Base-by-base conservation (phyloP, 805 yeast species). In the Metschnikowia hibisci region DNA sequence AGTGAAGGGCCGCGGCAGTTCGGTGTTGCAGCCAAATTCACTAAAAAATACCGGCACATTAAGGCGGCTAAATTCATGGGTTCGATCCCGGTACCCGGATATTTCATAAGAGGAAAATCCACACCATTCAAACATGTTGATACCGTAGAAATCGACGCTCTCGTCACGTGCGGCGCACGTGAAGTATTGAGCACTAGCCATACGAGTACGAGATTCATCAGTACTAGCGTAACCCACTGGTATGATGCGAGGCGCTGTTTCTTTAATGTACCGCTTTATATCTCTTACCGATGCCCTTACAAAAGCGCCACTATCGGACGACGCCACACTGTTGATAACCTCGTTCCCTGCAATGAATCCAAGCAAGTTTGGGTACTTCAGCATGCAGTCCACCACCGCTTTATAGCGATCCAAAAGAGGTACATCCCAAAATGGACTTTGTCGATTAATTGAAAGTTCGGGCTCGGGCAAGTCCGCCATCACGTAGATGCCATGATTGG, bases 311-410 rank as follows among this genome's bases (percentile, higher is more conserved):
- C 68, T 58, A 30, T 56, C 56, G 6, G 62, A 50, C 39, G 57
- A 64, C 5, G 38, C 47, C 14, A 47, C 50, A 10, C 62, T 51
- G 39, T 61, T 64, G 22, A 68, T 48, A 12, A 69, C 74, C 54
- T 69, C 73, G 48, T 68, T 67, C 3, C 74, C 75, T 6, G 68
- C 71, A 39, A 69, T 54, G 45, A 68, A 65, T 4, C 74, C 75
- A 34, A 68, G 48, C 13, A 66, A 40, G 44, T 70, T 70, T 32
- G 55, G 39, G 51, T 65, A 69, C 38, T 46, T 44, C 26, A 50
- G 56, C 60, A 67, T 49, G 12, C 57, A 42, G 43, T 67, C 71
- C 32, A 67, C 55, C n/a, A 67, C 72, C 3, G 54, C 47, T 15
- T 57, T 58, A 47, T 64, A 67, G 23, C 71, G 43, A 14, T 55